Evolutionary conservation across 371 early-diverging fungal species (phyloP).

Genomic region (Saksenaea oblongispora): DNA sequence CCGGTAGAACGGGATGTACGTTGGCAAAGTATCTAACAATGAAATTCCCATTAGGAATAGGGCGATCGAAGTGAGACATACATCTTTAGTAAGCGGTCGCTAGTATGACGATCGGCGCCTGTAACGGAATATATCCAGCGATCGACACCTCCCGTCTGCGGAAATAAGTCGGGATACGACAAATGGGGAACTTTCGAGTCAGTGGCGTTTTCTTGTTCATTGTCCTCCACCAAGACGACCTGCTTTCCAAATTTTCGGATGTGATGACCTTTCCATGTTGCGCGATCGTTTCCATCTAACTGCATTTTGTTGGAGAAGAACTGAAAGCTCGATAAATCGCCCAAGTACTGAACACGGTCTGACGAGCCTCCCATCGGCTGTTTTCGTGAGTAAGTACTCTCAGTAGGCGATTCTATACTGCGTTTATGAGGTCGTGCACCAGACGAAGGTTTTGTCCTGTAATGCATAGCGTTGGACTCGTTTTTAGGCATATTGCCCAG

Average conservation of each 20-base stretch:
- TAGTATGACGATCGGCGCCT: constrained; percentile 41
- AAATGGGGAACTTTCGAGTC: constrained; percentile 10
- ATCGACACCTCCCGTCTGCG: constrained; percentile 5
- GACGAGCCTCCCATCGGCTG: constrained; percentile 23
- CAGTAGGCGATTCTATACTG: constrained; percentile 11
- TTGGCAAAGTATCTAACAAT: constrained; percentile 43
- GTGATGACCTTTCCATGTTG: constrained; percentile 33
- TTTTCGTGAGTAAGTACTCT: constrained; percentile 10
- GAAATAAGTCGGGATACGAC: not conserved
- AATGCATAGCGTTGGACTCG: not conserved
- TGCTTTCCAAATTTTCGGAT: constrained; percentile 45
- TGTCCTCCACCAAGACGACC: constrained; percentile 35
- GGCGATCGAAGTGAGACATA: constrained; percentile 8
- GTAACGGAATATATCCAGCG: constrained; percentile 38
- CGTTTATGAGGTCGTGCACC: not conserved
- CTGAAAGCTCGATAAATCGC: constrained; percentile 44
- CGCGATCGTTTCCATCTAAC: constrained; percentile 19
- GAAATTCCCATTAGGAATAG: not conserved
- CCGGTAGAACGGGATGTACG: constrained; percentile 49
- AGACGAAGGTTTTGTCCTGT: not conserved
- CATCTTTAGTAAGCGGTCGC: constrained; percentile 43
- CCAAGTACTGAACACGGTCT: constrained; percentile 42
- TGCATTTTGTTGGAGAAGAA: constrained; percentile 45
- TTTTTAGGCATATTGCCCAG: not conserved
- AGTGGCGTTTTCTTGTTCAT: constrained; percentile 2